Conservation (phyloP, 805 yeast species). For the Starmera dryadoides region DNA sequence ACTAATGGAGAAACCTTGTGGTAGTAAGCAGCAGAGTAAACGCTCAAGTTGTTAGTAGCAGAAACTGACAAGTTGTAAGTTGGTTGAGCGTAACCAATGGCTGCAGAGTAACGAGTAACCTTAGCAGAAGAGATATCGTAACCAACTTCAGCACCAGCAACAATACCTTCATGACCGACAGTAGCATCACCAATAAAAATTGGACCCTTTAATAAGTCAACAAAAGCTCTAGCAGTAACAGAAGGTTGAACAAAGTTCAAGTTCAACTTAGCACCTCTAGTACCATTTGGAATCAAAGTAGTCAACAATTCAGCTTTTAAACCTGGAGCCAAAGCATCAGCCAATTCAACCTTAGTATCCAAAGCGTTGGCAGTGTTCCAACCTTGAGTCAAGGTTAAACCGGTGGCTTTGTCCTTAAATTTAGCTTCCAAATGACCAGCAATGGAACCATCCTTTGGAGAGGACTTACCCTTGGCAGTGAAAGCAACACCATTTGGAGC, state of each 20-base stretch:
- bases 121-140: constrained; percentile 92
- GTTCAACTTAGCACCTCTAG: constrained; percentile 85
- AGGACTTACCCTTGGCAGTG: constrained; percentile 86
- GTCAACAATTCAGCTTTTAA: constrained; percentile 89
- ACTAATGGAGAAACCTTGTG: constrained; percentile 87
- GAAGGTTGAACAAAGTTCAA: constrained; percentile 88
- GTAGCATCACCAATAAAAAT: constrained; percentile 92
- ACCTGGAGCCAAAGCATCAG: constrained; percentile 90
- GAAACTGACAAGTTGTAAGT: constrained; percentile 74
- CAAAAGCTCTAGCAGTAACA: constrained; percentile 89
- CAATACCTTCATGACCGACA: constrained; percentile 92
- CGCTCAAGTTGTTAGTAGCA: constrained; percentile 78
- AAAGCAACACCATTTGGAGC: constrained; percentile 97
- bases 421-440: constrained; percentile 88
- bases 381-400: constrained; percentile 92
- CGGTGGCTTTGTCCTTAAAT: constrained; percentile 87
- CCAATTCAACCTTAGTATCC: constrained; percentile 88
- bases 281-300: constrained; percentile 76
- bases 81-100: constrained; percentile 87
- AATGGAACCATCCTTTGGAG: constrained; percentile 71
- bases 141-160: constrained; percentile 95
- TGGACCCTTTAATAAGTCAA: constrained; percentile 94
- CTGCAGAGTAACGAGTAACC: constrained; percentile 89
- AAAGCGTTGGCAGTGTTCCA: constrained; percentile 93
- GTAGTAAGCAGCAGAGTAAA: constrained; percentile 93